These are phyloP conservation scores for Protostelium mycophagum DNA, from an alignment of 78 protist genomes.

Conservation along the genomic window DNA sequence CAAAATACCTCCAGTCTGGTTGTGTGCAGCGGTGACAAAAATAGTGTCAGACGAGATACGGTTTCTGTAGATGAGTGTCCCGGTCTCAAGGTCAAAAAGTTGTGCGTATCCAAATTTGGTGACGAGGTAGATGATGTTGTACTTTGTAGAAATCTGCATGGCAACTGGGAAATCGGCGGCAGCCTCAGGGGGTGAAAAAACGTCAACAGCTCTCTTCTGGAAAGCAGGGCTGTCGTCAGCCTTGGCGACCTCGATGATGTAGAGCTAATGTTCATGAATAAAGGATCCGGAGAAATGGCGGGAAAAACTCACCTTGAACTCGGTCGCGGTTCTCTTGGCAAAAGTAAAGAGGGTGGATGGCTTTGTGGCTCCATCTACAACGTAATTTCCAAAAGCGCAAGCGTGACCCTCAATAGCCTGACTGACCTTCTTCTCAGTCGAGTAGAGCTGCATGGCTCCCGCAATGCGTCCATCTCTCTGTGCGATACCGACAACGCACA, in stretches of 20 bases:
- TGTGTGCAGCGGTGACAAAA: constrained; percentile 83
- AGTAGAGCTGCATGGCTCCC: constrained; percentile 93
- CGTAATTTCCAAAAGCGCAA: constrained; percentile 81
- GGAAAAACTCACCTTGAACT: constrained; percentile 67
- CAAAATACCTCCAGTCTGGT: constrained; percentile 78
- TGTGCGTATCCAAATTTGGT: constrained; percentile 92
- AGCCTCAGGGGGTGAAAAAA: constrained; percentile 84
- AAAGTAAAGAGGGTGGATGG: constrained; percentile 77
- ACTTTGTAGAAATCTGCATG: constrained; percentile 83
- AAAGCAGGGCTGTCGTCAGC: constrained; percentile 71
- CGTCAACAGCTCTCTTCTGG: constrained; percentile 69
- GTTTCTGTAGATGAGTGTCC: constrained; percentile 80
- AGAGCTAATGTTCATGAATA: constrained; percentile 14
- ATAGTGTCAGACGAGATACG: constrained; percentile 84
- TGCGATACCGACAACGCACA: constrained; percentile 83
- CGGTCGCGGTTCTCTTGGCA: constrained; percentile 70
- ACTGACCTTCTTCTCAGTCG: constrained; percentile 80
- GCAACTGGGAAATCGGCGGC: constrained; percentile 97
- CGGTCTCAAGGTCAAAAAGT: constrained; percentile 88
- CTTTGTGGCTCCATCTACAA: constrained; percentile 61
- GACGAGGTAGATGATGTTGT: constrained; percentile 86
- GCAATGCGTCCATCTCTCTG: constrained; percentile 61
- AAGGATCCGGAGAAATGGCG: neutral
- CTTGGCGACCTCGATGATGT: constrained; percentile 73
- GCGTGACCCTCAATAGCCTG: constrained; percentile 96